Conservation (phyloP, 2,329 filamentous ascomycete species). For the Chrysoporthe deuterocubensis region DNA sequence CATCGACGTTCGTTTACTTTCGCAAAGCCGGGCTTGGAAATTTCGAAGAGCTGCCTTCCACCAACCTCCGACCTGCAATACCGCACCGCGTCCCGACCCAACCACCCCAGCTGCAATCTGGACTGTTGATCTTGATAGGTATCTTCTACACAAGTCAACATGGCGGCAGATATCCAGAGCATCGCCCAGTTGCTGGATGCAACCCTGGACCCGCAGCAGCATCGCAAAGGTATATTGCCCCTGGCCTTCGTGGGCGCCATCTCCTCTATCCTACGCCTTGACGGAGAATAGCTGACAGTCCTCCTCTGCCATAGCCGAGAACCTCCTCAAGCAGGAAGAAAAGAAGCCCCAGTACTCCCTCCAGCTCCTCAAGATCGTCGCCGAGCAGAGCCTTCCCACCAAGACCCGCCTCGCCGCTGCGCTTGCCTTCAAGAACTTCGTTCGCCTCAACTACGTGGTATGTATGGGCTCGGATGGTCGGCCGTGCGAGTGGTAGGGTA, state of each 20-base stretch:
- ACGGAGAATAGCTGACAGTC: slow-evolving; percentile 19
- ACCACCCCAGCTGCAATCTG: slow-evolving; percentile 14
- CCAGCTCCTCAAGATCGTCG: slow-evolving; percentile 86
- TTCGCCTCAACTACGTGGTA: slow-evolving; percentile 88
- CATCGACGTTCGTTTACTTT: slow-evolving; percentile 25
- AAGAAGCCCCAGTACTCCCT: slow-evolving; percentile 86
- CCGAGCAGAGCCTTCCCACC: slow-evolving; percentile 69
- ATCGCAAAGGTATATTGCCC: slow-evolving; percentile 76
- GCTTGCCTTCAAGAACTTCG: slow-evolving; percentile 98
- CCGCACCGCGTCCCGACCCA: slow-evolving; percentile 1
- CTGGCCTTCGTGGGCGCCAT: not conserved
- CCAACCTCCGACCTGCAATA: slow-evolving; percentile 2
- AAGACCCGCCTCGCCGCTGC: slow-evolving; percentile 87
- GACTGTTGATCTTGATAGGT: slow-evolving; percentile 18
- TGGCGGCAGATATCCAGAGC: slow-evolving; percentile 60
- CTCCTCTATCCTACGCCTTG: slow-evolving; percentile 20
- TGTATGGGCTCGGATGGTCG: slow-evolving; percentile 36
- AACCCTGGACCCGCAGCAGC: slow-evolving; percentile 84
- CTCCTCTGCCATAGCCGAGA: slow-evolving; percentile 67
- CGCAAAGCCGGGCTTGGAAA: slow-evolving; percentile 8
- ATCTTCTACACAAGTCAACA: slow-evolving; percentile 40
- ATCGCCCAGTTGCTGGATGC: slow-evolving; percentile 87
- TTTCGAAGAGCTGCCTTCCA: slow-evolving; percentile 12
- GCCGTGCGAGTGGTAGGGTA: not conserved
- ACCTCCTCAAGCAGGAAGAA: slow-evolving; percentile 77